Evolutionary conservation across 2,329 filamentous ascomycete species (phyloP), one percentile per base, ranked within the genome.

Genomic region (Neonectria hederae): DNA sequence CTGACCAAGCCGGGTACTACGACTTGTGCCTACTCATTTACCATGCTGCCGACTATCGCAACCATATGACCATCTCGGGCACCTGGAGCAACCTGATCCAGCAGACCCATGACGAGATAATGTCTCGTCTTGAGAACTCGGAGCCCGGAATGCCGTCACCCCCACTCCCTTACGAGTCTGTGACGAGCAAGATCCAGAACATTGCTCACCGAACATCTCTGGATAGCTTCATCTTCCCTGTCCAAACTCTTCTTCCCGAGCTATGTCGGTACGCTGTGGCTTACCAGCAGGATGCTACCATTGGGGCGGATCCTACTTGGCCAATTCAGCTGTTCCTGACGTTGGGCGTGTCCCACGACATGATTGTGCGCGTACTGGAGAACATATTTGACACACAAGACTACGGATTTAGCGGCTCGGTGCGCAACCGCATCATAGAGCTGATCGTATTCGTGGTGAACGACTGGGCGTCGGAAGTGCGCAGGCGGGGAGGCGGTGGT

Each of bases 11-110:
- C 2, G 91, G 89, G 54, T 99, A 99, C 83, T 95, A 94, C 80
- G 96, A 98, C 76, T 87, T 99, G 54, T 97, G 93, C 76, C 87
- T 99, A 9, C 85, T 95, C 64, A 97, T 99, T 74, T 98, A 94
- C 82, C 91, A 97, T 77, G 88, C 91, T 1, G 95, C 95, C 49
- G 94, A 98, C 78, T 93, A 97, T 82, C 91, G 95, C 72, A 97
- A 95, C 74, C 86, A 93, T 2, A 89, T 92, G 45, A 92, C 96
- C 67, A 96, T 99, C 72, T 86, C 87, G 59, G 85, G 90, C 43
- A 97, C 93, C 4, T 99, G 96, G 96, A 86, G 89, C 74, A 90
- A 90, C 71, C 84, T 97, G 21, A 89, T 99, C 66, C 86, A 92
- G 63, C 86, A 90, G 67, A 88, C 89, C 6, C 91, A 95, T 74